Evolutionary conservation across 345 rosid species (phyloP).

Genomic region (Camelina laxa): DNA sequence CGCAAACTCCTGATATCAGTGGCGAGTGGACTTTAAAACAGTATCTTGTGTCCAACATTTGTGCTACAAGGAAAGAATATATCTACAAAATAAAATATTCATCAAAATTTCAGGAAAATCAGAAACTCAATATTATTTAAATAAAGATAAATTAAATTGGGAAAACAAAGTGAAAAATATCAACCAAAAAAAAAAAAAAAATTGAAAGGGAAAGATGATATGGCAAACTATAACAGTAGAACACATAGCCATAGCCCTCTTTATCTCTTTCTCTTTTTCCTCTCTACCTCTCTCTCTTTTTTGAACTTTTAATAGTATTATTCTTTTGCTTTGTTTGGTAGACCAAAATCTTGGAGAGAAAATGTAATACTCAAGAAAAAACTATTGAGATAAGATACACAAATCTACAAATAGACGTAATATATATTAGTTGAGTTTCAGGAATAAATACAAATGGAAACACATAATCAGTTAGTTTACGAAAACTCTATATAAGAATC

Average conservation of each 20-base stretch:
- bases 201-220: slow-evolving; percentile 30
- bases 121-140: background rate
- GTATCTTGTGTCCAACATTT: slow-evolving; percentile 42
- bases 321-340: slow-evolving; percentile 28
- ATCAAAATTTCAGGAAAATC: slow-evolving; percentile 20
- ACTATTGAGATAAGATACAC: too few species aligned
- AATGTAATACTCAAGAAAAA: slow-evolving; percentile 2
- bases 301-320: slow-evolving; percentile 26
- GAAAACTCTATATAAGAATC: background rate
- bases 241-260: slow-evolving; percentile 13
- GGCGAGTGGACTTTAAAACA: slow-evolving; percentile 37
- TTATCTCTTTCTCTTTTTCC: slow-evolving; percentile 38
- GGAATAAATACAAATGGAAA: background rate
- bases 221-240: slow-evolving; percentile 24
- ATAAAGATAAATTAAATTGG: background rate
- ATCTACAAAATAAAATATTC: slow-evolving; percentile 12
- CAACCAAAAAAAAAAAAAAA: background rate
- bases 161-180: background rate
- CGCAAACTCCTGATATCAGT: slow-evolving; percentile 38
- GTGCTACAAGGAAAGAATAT: slow-evolving; percentile 42
- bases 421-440: background rate
- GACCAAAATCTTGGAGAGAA: slow-evolving; percentile 40
- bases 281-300: slow-evolving; percentile 15
- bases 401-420: background rate
- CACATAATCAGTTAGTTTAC: background rate